phyloP scores from a whole-genome alignment of 352 stramenopile species.

The Pythium myriotylum region DNA sequence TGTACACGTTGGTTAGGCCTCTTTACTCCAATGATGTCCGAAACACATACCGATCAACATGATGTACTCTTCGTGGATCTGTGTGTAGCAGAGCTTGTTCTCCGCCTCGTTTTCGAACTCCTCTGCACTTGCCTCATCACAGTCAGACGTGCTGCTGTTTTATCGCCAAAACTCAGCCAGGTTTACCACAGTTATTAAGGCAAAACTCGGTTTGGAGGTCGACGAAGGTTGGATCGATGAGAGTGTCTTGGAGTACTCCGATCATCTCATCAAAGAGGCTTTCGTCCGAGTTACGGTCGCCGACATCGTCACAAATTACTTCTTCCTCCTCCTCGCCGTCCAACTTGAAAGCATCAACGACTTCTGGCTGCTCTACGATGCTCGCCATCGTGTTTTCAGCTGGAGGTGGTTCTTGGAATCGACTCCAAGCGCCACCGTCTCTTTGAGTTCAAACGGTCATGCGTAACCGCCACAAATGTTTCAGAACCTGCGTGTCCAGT shows the following conservation, averaged over 20 bases:
- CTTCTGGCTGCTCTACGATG: constrained; percentile 47
- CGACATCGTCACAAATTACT: constrained; percentile 62
- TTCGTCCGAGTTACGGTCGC: constrained; percentile 75
- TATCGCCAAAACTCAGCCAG: background rate
- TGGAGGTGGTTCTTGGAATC: too few relatives aligned
- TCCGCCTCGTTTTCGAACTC: constrained; percentile 83
- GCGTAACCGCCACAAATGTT: too few relatives aligned
- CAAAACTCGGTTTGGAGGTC: constrained; percentile 80
- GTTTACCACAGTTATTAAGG: constrained; percentile 76
- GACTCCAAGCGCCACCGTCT: too few relatives aligned
- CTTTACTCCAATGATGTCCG: too few relatives aligned
- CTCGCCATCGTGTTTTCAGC: constrained; percentile 21
- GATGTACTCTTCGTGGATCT: constrained; percentile 80
- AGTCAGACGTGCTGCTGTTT: background rate
- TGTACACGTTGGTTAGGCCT: background rate
- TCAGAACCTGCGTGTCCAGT: too few relatives aligned
- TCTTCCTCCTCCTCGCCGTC: constrained; percentile 66
- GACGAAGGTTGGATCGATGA: constrained; percentile 83
- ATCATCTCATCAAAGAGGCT: constrained; percentile 84
- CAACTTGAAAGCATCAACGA: constrained; percentile 42
- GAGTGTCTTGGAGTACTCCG: constrained; percentile 71
- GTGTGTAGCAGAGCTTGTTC: constrained; percentile 86
- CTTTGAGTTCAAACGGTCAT: too few relatives aligned
- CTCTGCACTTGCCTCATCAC: constrained; percentile 35
- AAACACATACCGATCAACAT: constrained; percentile 63